A percentile compares a stretch with the other conserved stretches of the same genome.
Evolutionary conservation across 352 stramenopile genomes (phyloP).

Genomic region (Phytophthora vignae): DNA sequence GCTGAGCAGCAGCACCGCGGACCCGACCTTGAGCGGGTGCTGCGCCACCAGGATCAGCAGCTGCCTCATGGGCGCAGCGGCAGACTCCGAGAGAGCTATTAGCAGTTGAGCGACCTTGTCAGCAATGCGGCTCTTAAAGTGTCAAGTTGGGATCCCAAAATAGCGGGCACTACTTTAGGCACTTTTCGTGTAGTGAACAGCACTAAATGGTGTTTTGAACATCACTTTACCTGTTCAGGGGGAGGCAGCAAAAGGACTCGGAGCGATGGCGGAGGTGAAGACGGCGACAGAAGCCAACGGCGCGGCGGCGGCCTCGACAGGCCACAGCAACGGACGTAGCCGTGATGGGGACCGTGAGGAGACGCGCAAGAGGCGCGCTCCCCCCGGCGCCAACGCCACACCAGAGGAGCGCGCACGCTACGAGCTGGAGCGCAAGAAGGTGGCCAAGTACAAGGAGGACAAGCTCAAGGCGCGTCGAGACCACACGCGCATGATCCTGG

Average conservation of each 20-base stretch:
- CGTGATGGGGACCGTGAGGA: slow-evolving; percentile 45
- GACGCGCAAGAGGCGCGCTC: slow-evolving; percentile 47
- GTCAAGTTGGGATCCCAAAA: slow-evolving; percentile 6
- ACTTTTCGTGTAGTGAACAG: not conserved
- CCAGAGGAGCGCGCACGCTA: slow-evolving; percentile 81
- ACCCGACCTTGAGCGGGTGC: slow-evolving; percentile 62
- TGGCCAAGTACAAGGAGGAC: slow-evolving; percentile 91
- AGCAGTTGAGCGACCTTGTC: not conserved
- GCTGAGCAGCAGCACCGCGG: slow-evolving; percentile 58
- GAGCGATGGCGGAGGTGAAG: slow-evolving; percentile 38
- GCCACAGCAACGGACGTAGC: slow-evolving; percentile 33
- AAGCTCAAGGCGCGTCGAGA: slow-evolving; percentile 87
- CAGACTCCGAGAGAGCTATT: not conserved
- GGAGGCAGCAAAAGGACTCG: slow-evolving; percentile 6
- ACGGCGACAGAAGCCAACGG: slow-evolving; percentile 30
- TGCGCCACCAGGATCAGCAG: slow-evolving; percentile 71
- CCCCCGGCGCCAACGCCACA: slow-evolving; percentile 62
- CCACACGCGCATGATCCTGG: slow-evolving; percentile 89
- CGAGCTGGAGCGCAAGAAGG: slow-evolving; percentile 87
- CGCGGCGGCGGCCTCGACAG: slow-evolving; percentile 3
- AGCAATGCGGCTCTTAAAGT: slow-evolving; percentile 22
- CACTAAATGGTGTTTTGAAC: slow-evolving; percentile 2
- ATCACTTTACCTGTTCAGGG: slow-evolving; percentile 3
- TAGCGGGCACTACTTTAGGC: not conserved
- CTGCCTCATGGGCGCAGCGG: slow-evolving; percentile 32